Evolutionary conservation across 140 eudicot genomes (phyloP).

Genomic region (Ambrosia hybrid): DNA sequence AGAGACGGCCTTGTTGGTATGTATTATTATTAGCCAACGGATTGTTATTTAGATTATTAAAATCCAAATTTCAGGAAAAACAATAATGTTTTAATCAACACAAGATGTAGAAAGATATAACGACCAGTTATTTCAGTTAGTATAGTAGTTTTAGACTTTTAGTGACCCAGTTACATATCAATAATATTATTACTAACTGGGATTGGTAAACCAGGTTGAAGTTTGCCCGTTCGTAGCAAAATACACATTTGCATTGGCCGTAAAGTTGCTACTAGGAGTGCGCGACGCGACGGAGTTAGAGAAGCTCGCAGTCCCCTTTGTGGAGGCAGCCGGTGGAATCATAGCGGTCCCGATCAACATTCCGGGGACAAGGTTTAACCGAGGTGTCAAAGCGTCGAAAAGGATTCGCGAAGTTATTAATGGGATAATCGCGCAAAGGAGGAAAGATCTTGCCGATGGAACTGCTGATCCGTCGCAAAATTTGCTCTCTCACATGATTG

Average conservation of each 20-base stretch:
- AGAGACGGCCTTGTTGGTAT: no score
- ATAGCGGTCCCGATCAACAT: constrained; percentile 44
- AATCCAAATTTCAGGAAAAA: no score
- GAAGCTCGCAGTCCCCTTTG: constrained; percentile 39
- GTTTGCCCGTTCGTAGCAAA: constrained; percentile 43
- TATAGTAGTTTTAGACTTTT: background rate
- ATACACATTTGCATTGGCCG: constrained; percentile 47
- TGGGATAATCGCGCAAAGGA: constrained; percentile 36
- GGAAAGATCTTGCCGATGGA: constrained; percentile 40
- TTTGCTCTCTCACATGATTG: constrained; percentile 44
- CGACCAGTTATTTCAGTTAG: background rate
- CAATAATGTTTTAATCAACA: no score
- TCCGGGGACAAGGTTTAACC: constrained; percentile 45
- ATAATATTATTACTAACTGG: background rate
- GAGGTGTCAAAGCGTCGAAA: constrained; percentile 44
- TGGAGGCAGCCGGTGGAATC: constrained; percentile 43
- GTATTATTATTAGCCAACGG: no score
- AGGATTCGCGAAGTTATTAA: constrained; percentile 36
- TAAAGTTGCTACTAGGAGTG: constrained; percentile 40
- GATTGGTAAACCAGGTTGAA: constrained; percentile 25
- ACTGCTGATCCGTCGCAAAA: constrained; percentile 37
- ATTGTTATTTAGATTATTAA: no score
- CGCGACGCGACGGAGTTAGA: constrained; percentile 40
- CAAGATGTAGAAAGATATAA: no score
- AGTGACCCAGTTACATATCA: background rate